Base-by-base conservation (phyloP, 2,329 filamentous ascomycete species). In the Trichophyton benhamiae region DNA sequence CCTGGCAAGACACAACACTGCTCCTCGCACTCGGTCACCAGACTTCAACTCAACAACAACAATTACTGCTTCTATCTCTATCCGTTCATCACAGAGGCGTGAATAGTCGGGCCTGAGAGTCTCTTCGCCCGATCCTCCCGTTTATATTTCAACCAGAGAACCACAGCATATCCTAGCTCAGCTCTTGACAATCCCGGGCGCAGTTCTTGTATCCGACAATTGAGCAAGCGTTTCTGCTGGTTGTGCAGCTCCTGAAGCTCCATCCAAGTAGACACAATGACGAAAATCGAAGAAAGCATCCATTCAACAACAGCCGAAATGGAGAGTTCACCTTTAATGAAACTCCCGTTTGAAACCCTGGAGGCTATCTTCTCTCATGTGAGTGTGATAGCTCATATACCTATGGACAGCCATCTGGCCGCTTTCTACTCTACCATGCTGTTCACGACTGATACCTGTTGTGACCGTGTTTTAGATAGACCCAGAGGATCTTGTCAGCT, bases 361-460 rank as follows among this genome's bases (percentile, higher is more conserved):
- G 66, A 67, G 48, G 64, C 66, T 27, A 71, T 74, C 49, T 67
- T 74, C 60, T 62, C 65, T 41, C 66, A 70, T 65, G 72, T 74
- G 64, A 65, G 71, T 67, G n/a, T 63, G 69, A 57, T 71, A 74
- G 79, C 79, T 6, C 77, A 80, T 64, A 74, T 74, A 48, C 20
- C n/a, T 48, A 25, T 25, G 3, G 33, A 13, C n/a, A 72, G 71
- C 48, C 75, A 22, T 57, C 13, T 44, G 30, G 44, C 36, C 3
- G 6, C 15, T 33, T 55, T 36, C 48, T 57, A 38, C 22, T 25
- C 25, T 30, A 44, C 13, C 17, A 33, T 38, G 8, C 33, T 42
- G 27, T 42, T 44, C 33, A 44, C 38, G 55, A 27, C 55, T 44
- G 55, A 55, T 36, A 27, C 11, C 3, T 52, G 11, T 27, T 52